These are phyloP conservation scores for Pythium apleroticum DNA, from an alignment of 352 stramenopile species.

Conservation along the genomic window DNA sequence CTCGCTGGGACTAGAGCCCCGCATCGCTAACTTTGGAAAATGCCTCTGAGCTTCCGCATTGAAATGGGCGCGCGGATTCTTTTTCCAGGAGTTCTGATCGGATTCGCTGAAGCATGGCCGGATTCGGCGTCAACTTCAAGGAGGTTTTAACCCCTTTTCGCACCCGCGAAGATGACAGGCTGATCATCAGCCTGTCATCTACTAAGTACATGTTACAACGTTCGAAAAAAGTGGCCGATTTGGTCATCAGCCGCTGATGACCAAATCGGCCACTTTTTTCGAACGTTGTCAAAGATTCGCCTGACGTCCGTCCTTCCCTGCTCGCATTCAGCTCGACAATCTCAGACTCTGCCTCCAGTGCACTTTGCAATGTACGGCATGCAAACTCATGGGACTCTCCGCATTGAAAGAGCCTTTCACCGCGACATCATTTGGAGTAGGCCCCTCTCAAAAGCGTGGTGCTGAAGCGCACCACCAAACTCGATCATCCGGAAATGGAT, in stretches of 20 bases:
- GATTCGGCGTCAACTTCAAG: not conserved
- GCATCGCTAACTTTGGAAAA: not conserved
- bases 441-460: too few relatives aligned
- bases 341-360: too few relatives aligned
- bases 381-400: too few relatives aligned
- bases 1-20: too few relatives aligned
- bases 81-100: not conserved
- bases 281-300: constrained; percentile 1
- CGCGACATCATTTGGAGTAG: too few relatives aligned
- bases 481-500: too few relatives aligned
- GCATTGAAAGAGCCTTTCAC: too few relatives aligned
- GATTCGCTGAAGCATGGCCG: not conserved
- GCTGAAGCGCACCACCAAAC: too few relatives aligned
- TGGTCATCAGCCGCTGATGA: not conserved
- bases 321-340: constrained; percentile 3
- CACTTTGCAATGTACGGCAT: too few relatives aligned
- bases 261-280: not conserved
- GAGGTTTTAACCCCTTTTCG: not conserved
- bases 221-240: too few relatives aligned
- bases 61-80: not conserved
- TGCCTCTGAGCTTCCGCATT: not conserved
- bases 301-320: not conserved
- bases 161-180: not conserved
- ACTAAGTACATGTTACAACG: too few relatives aligned
- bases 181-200: too few relatives aligned